Evolutionary conservation across 2,329 filamentous ascomycete species (phyloP), one percentile per base, ranked within the genome.

Genomic region (Boeremia exigua): DNA sequence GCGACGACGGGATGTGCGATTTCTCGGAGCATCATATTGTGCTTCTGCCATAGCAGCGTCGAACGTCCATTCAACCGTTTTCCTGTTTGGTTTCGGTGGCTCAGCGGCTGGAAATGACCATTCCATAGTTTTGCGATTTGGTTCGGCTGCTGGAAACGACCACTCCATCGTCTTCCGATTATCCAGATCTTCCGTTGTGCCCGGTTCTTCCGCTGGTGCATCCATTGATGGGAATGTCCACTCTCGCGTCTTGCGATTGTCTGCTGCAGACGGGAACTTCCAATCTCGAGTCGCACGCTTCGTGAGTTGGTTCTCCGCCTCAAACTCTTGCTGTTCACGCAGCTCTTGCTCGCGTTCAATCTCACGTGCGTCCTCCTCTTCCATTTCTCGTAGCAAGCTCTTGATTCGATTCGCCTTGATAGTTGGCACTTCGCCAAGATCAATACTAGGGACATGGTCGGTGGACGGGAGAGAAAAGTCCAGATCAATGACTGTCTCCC

Each of bases 401-500:
- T 81, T 82, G 25, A 80, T 79, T 38, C 81, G 77, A 53, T 81
- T 84, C 14, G 84, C 84, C 55, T 80, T 82, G 48, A 87, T 78
- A 1, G 85, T 87, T 37, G 84, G 79, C 6, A 82, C 80, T 42
- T 81, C 78, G 8, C 80, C 77, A 8, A 81, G 62, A 29, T 77
- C 80, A 32, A 82, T 78, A 23, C 75, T 74, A 2, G 73, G 74
- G 8, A 72, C 59, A 17, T 73, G 71, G 6, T 69, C 65, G 12
- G 61, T 58, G 1, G 68, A 70, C 2, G 74, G 71, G 45, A 71
- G 79, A 15, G 82, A 83, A 36, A 80, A 81, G 67, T 87, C 84
- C 33, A 88, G 77, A 63, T 88, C 84, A 52, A 86, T 85, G 55
- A 81, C 74, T 12, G 79, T 81, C 64, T 78, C 84, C 40, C 80